Conservation (phyloP, 371 early-diverging fungal species). For the Cokeromyces recurvatus region DNA sequence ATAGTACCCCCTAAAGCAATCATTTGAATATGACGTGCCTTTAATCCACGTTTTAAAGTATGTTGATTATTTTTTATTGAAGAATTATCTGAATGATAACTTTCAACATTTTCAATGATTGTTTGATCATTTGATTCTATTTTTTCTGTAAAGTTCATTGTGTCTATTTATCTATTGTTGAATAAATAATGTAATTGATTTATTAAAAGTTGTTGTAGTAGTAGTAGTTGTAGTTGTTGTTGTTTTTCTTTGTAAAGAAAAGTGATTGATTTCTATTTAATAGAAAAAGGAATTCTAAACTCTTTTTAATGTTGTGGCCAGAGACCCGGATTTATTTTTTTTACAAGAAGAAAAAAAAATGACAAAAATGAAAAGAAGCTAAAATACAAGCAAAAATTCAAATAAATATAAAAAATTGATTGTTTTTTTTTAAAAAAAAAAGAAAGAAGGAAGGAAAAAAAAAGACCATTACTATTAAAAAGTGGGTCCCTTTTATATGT, state of each 20-base stretch:
- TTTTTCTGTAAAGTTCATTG: constrained; percentile 14
- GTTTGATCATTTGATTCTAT: constrained; percentile 12
- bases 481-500: too few species aligned
- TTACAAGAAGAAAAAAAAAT: neutral
- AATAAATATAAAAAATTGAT: too few species aligned
- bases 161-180: neutral
- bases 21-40: constrained; percentile 60
- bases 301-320: constrained; percentile 31
- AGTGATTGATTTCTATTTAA: too few species aligned
- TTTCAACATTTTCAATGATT: constrained; percentile 20
- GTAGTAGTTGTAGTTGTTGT: constrained; percentile 1
- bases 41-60: constrained; percentile 35
- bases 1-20: constrained; percentile 64
- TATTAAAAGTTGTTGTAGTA: neutral
- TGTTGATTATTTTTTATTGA: constrained; percentile 5
- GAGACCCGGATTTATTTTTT: constrained; percentile 35
- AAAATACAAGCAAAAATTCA: too few species aligned
- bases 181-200: too few species aligned
- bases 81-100: constrained; percentile 6
- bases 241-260: constrained; percentile 8
- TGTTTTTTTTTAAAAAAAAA: too few species aligned
- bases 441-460: too few species aligned
- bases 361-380: neutral
- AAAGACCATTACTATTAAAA: too few species aligned
- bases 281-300: constrained; percentile 8